phyloP scores from a whole-genome alignment of 257 asterid genomes.

The Gentiana macrophylla region DNA sequence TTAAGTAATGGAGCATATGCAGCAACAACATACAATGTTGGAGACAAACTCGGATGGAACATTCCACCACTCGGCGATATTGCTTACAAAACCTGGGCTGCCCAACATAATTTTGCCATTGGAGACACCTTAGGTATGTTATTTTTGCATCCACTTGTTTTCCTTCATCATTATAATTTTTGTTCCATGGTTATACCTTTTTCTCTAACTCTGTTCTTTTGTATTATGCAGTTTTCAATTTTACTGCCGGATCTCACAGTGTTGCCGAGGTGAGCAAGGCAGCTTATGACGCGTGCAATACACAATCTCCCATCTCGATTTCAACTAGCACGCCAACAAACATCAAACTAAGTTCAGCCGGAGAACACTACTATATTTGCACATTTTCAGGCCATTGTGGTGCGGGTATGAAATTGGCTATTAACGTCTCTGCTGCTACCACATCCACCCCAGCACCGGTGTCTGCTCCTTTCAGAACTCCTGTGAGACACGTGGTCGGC shows the following conservation, averaged over 20 bases:
- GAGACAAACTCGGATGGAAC: constrained; percentile 30
- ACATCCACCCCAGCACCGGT: constrained; percentile 11
- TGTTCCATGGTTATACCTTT: too few relatives aligned
- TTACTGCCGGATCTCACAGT: constrained; percentile 20
- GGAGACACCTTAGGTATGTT: constrained; percentile 35
- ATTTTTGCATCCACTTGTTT: constrained; percentile 31
- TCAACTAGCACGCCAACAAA: constrained; percentile 28
- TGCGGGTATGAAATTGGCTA: constrained; percentile 30
- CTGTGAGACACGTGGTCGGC: constrained; percentile 27
- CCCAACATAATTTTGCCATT: constrained; percentile 22
- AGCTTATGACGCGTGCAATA: constrained; percentile 34
- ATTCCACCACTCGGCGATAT: constrained; percentile 17
- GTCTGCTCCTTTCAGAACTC: constrained; percentile 1
- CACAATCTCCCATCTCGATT: constrained; percentile 18
- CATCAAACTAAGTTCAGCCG: constrained; percentile 27
- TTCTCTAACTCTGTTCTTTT: background rate
- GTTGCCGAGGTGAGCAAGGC: constrained; percentile 26
- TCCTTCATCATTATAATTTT: background rate
- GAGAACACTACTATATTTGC: constrained; percentile 39
- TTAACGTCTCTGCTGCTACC: constrained; percentile 8
- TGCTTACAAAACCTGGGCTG: constrained; percentile 29
- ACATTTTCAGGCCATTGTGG: constrained; percentile 33
- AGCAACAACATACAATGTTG: constrained; percentile 15
- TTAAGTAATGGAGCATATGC: too few relatives aligned
- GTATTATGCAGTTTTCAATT: constrained; percentile 6